Evolutionary conservation across 225 moss, liverwort and hornwort species (phyloP), one percentile per base, ranked within the genome.

Genomic region (Pseudoscleropodium purum): DNA sequence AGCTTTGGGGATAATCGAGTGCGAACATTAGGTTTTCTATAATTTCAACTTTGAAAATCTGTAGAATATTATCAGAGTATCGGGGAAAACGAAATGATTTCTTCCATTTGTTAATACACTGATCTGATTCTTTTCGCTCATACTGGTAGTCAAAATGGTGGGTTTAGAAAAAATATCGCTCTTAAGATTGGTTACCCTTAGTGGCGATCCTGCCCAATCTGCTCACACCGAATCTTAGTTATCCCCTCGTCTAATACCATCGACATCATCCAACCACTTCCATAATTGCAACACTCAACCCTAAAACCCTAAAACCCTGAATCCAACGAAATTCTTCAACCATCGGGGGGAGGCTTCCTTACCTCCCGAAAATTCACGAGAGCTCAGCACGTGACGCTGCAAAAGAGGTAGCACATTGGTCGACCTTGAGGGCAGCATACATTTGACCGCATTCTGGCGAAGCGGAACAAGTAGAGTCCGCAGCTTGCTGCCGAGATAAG

Each of bases 401-500:
- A 84, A 80, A 41, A 79, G 73, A 26, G 90, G 90, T 23, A 84
- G 45, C 54, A 91, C 75, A 83, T 81, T 18, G 51, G 89, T 45
- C 74, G 88, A 84, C 79, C 51, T 86, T 51, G 87, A 86, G 25
- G 80, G 80, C 66, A 74, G 29, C 86, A 84, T 52, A n/a, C 86
- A 90, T 67, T 91, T 89, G 31, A 54, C 90, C n/a, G 37, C 84
- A 92, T 83, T 92, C 57, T 79, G 89, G 51, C 89, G 86, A 65
- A 90, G 61, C 30, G 89, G 92, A 67, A 89, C 86, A 29, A 92
- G 68, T 41, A 91, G 67, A 74, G 75, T 75, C 45, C 92, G 88
- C 75, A 92, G 84, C 84, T 82, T 88, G 81, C 74, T 91, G 87
- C 88, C 89, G 26, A 92, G 78, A 52, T 80, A 89, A 85, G 75